Base-by-base conservation (phyloP, 129 eudicot species). In the Lactuca saligna region DNA sequence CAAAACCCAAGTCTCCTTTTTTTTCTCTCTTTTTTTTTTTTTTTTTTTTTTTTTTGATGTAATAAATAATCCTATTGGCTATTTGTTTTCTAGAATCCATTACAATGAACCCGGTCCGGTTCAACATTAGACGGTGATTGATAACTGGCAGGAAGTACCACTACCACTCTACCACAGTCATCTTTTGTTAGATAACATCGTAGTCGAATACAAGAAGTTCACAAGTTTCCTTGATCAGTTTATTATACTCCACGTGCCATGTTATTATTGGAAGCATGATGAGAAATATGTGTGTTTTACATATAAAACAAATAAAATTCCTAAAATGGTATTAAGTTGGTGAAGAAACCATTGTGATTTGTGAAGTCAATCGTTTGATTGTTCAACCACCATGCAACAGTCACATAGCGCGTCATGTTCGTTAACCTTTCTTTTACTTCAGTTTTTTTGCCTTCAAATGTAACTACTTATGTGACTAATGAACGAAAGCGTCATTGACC, bases 391-490 rank as follows among this genome's bases (percentile, higher is more conserved):
- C 49, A 42, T 42, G 13, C 12, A 42, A 42, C 49, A 42, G 13
- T 42, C 49, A 42, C 49, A 42, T 42, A 42, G 49, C 49, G 49
- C 49, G 9, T 42, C 20, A 59, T 6, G 31, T 46, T 64, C 12
- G 25, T 65, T 49, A 49, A 65, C 57, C 57, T 29, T 41, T 42
- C 33, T 63, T 63, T 34, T 60, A 14, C 49, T 61, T 44, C 14
- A 13, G 17, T 5, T 31, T 50, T 48, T 32, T 5, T 42, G 49
- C 49, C 49, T 8, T 42, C 49, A 42, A 8, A 42, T 8, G 49
- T 65, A 44, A 65, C 44, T 44, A 65, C 69, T 25, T 65, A 29
- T 39, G 10, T 63, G 53, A 38, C 51, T 41, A 29, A 64, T 63
- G 35, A 41, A 64, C 55, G 17, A 42, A 64, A 41, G 20, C 25